Percentiles rank a stretch among this genome's conserved stretches.
phyloP scores from a whole-genome alignment of 139 green algal genomes.

The Nannochloris sp. region DNA sequence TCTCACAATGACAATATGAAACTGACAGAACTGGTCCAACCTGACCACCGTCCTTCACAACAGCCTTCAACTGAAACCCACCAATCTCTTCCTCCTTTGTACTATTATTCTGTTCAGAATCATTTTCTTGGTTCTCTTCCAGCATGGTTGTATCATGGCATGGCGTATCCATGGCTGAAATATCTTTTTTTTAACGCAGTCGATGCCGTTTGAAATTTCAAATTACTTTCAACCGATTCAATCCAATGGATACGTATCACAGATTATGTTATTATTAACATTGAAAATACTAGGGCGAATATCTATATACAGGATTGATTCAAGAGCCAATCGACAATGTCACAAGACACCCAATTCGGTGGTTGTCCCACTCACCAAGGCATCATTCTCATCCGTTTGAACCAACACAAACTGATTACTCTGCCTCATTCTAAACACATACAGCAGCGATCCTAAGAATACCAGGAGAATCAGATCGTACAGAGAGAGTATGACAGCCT shows the following conservation, averaged over 20 bases:
- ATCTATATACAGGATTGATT: too few species aligned
- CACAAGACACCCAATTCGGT: constrained; percentile 20
- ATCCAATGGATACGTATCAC: too few species aligned
- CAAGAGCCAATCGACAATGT: neutral
- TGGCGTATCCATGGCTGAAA: too few species aligned
- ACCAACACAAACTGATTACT: constrained; percentile 35
- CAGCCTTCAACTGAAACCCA: constrained; percentile 5
- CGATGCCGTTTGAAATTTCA: too few species aligned
- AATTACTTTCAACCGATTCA: too few species aligned
- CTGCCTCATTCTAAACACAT: constrained; percentile 41
- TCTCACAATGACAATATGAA: neutral
- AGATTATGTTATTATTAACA: too few species aligned
- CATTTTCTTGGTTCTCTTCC: too few species aligned
- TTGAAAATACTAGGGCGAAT: too few species aligned
- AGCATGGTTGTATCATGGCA: too few species aligned
- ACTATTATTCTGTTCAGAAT: neutral
- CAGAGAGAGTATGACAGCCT: constrained; percentile 15
- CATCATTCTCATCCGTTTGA: constrained; percentile 16
- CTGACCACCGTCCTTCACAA: neutral
- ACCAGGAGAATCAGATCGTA: constrained; percentile 25
- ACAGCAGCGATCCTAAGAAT: constrained; percentile 29
- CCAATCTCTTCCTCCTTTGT: neutral
- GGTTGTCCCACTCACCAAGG: neutral
- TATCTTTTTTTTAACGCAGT: too few species aligned
- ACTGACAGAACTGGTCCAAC: neutral